Evolutionary conservation across 108 stramenopile species (phyloP).

Genomic region (Hondaea fermentalgiana): DNA sequence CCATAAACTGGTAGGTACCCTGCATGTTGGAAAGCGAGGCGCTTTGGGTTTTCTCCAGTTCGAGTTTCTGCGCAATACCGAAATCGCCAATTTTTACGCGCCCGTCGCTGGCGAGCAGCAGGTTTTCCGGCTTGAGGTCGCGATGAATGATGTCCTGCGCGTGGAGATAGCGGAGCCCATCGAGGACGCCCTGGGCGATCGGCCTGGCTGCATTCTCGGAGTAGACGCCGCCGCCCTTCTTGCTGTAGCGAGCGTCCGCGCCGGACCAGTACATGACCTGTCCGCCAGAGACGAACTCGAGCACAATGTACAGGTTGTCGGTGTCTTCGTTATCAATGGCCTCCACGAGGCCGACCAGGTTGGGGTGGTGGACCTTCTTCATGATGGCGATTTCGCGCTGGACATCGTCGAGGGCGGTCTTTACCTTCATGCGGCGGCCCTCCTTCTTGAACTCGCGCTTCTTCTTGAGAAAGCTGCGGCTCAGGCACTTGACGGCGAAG

Average conservation of each 20-base stretch:
- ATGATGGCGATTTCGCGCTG: constrained; percentile 68
- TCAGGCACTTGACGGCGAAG: not conserved
- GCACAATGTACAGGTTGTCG: constrained; percentile 65
- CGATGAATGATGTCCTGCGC: not conserved
- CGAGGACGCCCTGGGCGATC: not conserved
- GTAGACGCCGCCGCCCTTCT: not conserved
- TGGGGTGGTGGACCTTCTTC: constrained; percentile 61
- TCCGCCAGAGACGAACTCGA: constrained; percentile 69
- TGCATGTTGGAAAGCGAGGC: not conserved
- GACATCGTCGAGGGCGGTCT: constrained; percentile 30
- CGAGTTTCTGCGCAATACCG: constrained; percentile 46
- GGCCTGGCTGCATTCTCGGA: not conserved
- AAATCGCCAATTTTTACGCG: constrained; percentile 24
- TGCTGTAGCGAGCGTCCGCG: constrained; percentile 52
- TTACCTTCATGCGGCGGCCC: not conserved
- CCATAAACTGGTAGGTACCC: constrained; percentile 56
- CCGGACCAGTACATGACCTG: constrained; percentile 60
- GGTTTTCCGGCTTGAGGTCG: constrained; percentile 36
- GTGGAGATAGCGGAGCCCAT: constrained; percentile 18
- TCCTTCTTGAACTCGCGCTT: constrained; percentile 1
- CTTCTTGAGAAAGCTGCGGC: not conserved
- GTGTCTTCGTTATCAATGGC: constrained; percentile 54
- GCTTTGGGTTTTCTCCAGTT: constrained; percentile 63
- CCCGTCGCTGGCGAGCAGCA: constrained; percentile 29
- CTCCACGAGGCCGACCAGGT: constrained; percentile 58